A percentile compares a stretch with the other conserved stretches of the same genome.
Conservation (phyloP, 1,284 basidiomycete genomes). For the Puccinia brachypodii region DNA sequence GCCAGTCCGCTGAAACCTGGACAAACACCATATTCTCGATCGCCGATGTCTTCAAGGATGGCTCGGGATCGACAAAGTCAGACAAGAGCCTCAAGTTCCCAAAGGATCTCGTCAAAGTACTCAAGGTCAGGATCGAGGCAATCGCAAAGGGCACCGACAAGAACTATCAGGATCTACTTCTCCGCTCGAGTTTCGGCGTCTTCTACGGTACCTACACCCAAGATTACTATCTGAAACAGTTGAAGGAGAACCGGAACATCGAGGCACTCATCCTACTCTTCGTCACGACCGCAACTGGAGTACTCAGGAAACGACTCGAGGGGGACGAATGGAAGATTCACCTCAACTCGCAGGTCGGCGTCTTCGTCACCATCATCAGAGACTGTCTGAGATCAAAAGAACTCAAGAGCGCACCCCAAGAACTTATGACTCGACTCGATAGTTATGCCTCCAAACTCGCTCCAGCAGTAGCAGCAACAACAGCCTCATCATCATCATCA, state of each 20-base stretch:
- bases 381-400: conserved; percentile 65
- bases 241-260: conserved; percentile 94
- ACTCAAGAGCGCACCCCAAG: conserved; percentile 65
- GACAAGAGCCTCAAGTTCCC: conserved; percentile 84
- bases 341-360: conserved; percentile 82
- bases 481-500: too few species aligned
- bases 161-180: conserved; percentile 78
- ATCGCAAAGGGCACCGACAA: conserved; percentile 88
- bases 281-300: conserved; percentile 78
- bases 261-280: conserved; percentile 96
- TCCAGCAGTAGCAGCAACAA: too few species aligned
- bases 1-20: conserved; percentile 53
- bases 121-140: conserved; percentile 80
- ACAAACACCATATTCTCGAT: conserved; percentile 64
- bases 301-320: conserved; percentile 57
- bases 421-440: conserved; percentile 76
- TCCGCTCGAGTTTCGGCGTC: conserved; percentile 80
- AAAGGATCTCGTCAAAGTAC: conserved; percentile 81
- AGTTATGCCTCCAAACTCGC: conserved; percentile 78
- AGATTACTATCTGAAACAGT: conserved; percentile 76
- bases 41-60: conserved; percentile 76
- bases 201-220: conserved; percentile 76
- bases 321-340: conserved; percentile 89
- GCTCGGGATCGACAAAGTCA: conserved; percentile 63
- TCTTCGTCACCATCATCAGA: conserved; percentile 79